Base-by-base conservation (phyloP, 495 filamentous ascomycete genomes). In the Neurospora sp. region DNA sequence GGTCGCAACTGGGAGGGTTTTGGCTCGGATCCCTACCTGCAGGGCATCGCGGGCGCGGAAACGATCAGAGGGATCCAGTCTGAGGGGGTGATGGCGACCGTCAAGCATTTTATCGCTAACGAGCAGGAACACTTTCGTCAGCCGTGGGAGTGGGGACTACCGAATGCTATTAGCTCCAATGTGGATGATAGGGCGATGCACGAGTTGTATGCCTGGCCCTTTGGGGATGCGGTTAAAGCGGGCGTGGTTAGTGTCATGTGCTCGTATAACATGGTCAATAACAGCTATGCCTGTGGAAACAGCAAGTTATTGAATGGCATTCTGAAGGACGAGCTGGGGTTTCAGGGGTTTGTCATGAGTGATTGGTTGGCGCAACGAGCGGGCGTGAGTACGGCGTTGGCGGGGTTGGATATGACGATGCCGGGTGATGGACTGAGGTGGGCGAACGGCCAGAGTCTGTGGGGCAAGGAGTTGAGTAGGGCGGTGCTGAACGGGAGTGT, bases 371-470 rank as follows among this genome's bases (percentile, higher is more conserved):
- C 94, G 7, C 94, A 97, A 79, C 87, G 92, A 39, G 90, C 89
- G 35, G 94, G 94, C 35, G 91, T 97, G 0, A 87, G 87, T 18
- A 91, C 89, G 73, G 91, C 94, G 4, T 81, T 97, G 27, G 90
- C 93, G 27, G 95, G 95, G 1, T 83, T 98, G 14, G 95, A 98
- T 80, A 94, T 97, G 93, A 92, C 88, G 14, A 98, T 98, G 95
- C 96, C 96, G 3, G 95, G 95, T 10, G 94, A 98, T 81, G 94
- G 95, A 2, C 78, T 92, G 10, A 74, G 75, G 16, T 97, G 93
- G 93, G 85, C 85, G 27, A 86, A 94, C 74, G 94, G 93, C 8
- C 80, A 92, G 22, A 90, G 92, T 0, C 86, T 97, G 0, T 97
- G 93, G 91, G 95, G 96, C 1, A 81, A 87, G 14, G 84, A 93